Evolutionary conservation across 306 rosid species (phyloP), one percentile per base, ranked within the genome.

Genomic region (Myrica gale): DNA sequence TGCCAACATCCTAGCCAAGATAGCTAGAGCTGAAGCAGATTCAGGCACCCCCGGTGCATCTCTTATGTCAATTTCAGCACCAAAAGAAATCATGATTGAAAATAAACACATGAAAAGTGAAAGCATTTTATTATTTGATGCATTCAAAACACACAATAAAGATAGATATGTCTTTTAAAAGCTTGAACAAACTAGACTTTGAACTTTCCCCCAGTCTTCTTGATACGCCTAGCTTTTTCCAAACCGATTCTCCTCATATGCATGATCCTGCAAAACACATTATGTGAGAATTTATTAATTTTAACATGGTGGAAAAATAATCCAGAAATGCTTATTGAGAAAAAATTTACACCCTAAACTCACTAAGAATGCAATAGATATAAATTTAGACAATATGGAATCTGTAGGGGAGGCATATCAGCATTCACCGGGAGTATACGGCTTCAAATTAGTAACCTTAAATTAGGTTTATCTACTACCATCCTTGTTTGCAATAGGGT

Each of bases 11-110:
- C 88, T 16, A 60, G 78, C 84, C 83, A 67, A 72, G 60, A 9
- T 21, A 76, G 88, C 90, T 60, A 68, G 86, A 77, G 84, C 86
- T 84, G 42, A 77, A 83, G 90, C 91, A 86, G 91, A 80, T 79
- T 10, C 87, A 90, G 97, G 95, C 99, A 96, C 99, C 99, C 99
- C 99, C 61, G 97, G 99, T 96, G 99, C 99, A 80, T 89, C 88
- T 85, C 65, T 79, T 37, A 71, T 0, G 91, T 96, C 81, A 96
- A 93, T 83, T 32, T 79, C 37, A 75, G 76, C 63, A n/a, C 54
- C 62, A 32, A 71, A 62, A 69, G 69, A 45, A 54, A 47, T 32
- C 67, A 82, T 62, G 7, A 68, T 17, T 16, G 68, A 46, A 74
- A 66, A 7, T 48, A 39, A 42, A 72, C 52, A 62, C 19, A 65